Conservation (phyloP, 495 filamentous ascomycete genomes). For the Annulohypoxylon nitens region DNA sequence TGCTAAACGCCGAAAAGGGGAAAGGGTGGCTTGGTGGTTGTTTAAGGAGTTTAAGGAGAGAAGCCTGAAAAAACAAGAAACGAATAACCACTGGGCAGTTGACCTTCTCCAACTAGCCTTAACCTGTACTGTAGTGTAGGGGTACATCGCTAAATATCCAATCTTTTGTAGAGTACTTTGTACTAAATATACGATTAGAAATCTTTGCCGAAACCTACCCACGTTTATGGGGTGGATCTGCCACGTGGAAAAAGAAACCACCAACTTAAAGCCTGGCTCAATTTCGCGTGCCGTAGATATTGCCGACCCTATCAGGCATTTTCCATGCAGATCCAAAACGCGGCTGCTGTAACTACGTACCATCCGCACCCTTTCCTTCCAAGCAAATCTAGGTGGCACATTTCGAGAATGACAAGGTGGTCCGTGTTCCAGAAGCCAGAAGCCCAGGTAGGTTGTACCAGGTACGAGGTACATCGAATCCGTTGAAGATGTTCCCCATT, state of each 20-base stretch:
- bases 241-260: conserved; percentile 48
- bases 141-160: conserved; percentile 32
- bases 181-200: conserved; percentile 36
- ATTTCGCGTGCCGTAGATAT: conserved; percentile 47
- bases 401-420: background rate
- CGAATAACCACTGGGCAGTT: background rate
- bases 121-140: conserved; percentile 15
- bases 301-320: conserved; percentile 45
- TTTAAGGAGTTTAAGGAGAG: background rate
- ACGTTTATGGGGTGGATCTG: conserved; percentile 43
- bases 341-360: conserved; percentile 33
- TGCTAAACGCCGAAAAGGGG: background rate
- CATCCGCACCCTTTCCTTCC: conserved; percentile 2
- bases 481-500: background rate
- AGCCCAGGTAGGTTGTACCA: background rate
- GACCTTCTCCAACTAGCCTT: background rate
- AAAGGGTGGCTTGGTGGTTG: background rate
- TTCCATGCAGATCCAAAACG: conserved; percentile 47
- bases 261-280: conserved; percentile 40
- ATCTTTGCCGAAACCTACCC: conserved; percentile 49
- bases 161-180: background rate
- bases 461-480: background rate
- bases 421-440: conserved; percentile 3
- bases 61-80: conserved; percentile 8
- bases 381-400: background rate